Conservation (phyloP, 192 early-diverging fungal species). For the Coemansia sp. region DNA sequence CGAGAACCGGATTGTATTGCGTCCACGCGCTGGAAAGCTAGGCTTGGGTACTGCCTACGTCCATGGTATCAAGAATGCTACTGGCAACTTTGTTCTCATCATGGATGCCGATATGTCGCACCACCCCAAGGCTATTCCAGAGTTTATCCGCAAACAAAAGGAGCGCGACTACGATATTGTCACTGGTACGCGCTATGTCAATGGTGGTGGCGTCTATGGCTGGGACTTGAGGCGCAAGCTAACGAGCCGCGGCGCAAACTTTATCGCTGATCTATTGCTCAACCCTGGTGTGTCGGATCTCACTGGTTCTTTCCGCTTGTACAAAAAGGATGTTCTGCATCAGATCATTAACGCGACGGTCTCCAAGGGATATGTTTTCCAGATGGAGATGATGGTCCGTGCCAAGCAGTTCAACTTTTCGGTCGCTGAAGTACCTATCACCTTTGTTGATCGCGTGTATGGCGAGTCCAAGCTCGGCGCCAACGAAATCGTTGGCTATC, state of each 20-base stretch:
- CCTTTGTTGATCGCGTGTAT: slow-evolving; percentile 98
- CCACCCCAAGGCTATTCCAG: slow-evolving; percentile 96
- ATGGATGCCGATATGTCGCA: slow-evolving; percentile 99
- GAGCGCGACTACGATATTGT: slow-evolving; percentile 86
- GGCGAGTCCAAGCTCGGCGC: slow-evolving; percentile 95
- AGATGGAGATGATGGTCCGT: slow-evolving; percentile 99
- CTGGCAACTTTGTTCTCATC: slow-evolving; percentile 94
- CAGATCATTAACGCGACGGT: slow-evolving; percentile 84
- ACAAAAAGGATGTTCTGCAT: slow-evolving; percentile 87
- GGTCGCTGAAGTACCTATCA: slow-evolving; percentile 94
- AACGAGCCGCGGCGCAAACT: slow-evolving; percentile 97
- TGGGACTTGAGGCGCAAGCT: slow-evolving; percentile 97
- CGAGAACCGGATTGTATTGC: slow-evolving; percentile 81
- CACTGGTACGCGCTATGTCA: slow-evolving; percentile 87
- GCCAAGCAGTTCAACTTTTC: slow-evolving; percentile 86
- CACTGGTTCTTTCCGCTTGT: slow-evolving; percentile 94
- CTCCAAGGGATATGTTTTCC: slow-evolving; percentile 98
- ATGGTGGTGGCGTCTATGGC: slow-evolving; percentile 93
- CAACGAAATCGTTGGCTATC: slow-evolving; percentile 90
- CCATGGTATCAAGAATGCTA: slow-evolving; percentile 90
- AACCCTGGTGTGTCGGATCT: slow-evolving; percentile 90
- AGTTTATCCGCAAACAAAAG: slow-evolving; percentile 88
- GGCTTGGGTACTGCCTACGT: slow-evolving; percentile 96
- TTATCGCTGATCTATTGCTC: slow-evolving; percentile 82
- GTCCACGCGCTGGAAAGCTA: slow-evolving; percentile 93